A percentile compares a stretch with the other conserved stretches of the same genome.
These are phyloP conservation scores for Cucurbita maxima DNA, from an alignment of 306 rosid genomes.

Conservation along the genomic window DNA sequence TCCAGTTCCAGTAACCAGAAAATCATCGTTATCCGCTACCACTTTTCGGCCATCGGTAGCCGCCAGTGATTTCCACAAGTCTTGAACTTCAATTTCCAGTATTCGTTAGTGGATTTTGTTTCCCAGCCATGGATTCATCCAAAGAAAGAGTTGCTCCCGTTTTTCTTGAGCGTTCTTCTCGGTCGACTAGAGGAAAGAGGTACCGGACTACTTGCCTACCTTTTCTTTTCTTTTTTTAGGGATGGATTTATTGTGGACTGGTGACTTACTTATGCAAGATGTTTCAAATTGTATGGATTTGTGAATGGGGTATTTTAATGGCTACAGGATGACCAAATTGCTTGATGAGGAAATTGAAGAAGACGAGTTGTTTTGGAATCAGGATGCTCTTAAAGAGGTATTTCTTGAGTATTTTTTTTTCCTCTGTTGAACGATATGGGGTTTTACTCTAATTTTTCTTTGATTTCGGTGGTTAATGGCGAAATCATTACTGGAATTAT, in stretches of 20 bases:
- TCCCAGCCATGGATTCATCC: constrained; percentile 22
- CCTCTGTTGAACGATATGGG: neutral
- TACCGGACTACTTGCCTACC: neutral
- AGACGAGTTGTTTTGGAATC: constrained; percentile 83
- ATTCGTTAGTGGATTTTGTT: neutral
- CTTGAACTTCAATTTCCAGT: neutral
- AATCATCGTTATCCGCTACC: neutral
- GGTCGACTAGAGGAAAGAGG: constrained; percentile 69
- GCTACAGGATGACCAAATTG: constrained; percentile 41
- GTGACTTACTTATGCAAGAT: neutral
- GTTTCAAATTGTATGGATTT: neutral
- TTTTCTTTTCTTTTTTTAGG: neutral
- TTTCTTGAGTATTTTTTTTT: neutral
- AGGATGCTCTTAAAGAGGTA: constrained; percentile 82
- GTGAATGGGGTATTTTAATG: neutral
- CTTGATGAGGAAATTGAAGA: constrained; percentile 66
- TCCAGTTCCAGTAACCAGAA: neutral
- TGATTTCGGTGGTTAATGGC: neutral
- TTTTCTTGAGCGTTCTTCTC: constrained; percentile 53
- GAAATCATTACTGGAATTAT: neutral
- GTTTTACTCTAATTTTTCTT: neutral
- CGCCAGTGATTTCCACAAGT: neutral
- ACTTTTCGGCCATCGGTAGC: neutral
- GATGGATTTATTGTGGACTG: neutral
- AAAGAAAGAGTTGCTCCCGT: constrained; percentile 13